Conservation (phyloP, 176 grass and related monocot species). For the Oryza meridionalis region DNA sequence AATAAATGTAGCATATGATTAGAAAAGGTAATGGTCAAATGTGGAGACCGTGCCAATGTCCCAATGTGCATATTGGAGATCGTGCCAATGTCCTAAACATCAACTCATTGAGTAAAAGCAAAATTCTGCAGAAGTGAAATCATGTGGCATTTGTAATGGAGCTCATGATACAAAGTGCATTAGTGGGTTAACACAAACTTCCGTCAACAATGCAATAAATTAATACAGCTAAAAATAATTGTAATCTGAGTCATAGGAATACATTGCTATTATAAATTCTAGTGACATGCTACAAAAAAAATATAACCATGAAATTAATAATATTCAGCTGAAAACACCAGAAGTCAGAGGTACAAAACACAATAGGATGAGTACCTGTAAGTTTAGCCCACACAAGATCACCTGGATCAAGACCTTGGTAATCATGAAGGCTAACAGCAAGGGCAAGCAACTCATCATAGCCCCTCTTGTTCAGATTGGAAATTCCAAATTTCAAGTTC, state of each 20-base stretch:
- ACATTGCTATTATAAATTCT: conserved; percentile 4
- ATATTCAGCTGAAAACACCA: conserved; percentile 27
- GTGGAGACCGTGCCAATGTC: neutral
- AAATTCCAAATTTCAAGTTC: conserved; percentile 73
- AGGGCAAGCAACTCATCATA: conserved; percentile 87
- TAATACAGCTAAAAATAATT: neutral
- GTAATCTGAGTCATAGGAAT: neutral
- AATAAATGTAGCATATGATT: neutral
- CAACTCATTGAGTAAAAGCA: neutral
- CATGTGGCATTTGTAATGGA: neutral
- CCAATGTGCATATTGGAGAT: neutral
- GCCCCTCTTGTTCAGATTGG: conserved; percentile 69
- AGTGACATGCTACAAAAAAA: conserved; percentile 16
- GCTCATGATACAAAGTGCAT: conserved; percentile 4
- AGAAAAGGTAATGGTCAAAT: neutral
- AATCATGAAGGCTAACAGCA: conserved; percentile 90
- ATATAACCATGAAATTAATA: neutral
- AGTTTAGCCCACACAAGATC: conserved; percentile 99
- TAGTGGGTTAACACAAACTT: neutral
- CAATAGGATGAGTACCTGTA: conserved; percentile 65
- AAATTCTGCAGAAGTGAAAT: conserved; percentile 24
- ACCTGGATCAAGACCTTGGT: conserved; percentile 83
- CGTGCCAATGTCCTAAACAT: neutral
- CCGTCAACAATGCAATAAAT: neutral
- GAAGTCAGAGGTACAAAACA: conserved; percentile 14